A percentile compares a stretch with the other conserved stretches of the same genome.
Conservation (phyloP, 495 filamentous ascomycete genomes). For the Daldinia bambusicola region DNA sequence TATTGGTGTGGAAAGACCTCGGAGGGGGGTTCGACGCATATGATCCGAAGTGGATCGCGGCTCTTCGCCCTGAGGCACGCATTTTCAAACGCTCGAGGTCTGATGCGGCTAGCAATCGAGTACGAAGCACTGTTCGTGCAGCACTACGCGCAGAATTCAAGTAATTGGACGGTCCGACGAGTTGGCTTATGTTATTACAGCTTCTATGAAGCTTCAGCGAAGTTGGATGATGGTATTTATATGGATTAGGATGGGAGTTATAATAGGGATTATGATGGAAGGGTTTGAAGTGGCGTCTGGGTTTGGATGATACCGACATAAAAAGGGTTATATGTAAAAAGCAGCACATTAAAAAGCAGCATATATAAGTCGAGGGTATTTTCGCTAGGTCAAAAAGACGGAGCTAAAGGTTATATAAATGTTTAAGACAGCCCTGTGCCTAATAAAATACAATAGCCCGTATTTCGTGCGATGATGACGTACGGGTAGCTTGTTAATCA, state of each 20-base stretch:
- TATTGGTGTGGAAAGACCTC: conserved; percentile 44
- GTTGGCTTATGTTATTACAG: background rate
- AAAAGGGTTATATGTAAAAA: background rate
- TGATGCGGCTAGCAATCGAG: background rate
- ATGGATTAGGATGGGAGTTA: background rate
- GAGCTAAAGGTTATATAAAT: background rate
- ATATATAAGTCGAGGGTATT: background rate
- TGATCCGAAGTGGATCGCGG: conserved; percentile 42
- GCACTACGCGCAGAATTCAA: conserved; percentile 7
- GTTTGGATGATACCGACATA: background rate
- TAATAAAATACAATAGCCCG: background rate
- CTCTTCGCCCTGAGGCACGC: conserved; percentile 13
- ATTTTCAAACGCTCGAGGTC: conserved; percentile 7
- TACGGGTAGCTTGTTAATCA: background rate
- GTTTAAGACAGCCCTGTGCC: background rate
- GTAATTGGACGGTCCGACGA: background rate
- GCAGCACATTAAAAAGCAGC: too few relatives aligned
- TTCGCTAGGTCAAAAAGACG: background rate
- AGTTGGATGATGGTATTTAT: background rate
- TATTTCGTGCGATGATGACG: background rate
- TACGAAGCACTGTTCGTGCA: conserved; percentile 2
- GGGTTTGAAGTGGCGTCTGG: background rate
- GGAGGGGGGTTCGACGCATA: conserved; percentile 40
- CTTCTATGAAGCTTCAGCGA: background rate
- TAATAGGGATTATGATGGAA: background rate